Base-by-base conservation (phyloP, 1,139 yeast species). In the Candida dubliniensis region DNA sequence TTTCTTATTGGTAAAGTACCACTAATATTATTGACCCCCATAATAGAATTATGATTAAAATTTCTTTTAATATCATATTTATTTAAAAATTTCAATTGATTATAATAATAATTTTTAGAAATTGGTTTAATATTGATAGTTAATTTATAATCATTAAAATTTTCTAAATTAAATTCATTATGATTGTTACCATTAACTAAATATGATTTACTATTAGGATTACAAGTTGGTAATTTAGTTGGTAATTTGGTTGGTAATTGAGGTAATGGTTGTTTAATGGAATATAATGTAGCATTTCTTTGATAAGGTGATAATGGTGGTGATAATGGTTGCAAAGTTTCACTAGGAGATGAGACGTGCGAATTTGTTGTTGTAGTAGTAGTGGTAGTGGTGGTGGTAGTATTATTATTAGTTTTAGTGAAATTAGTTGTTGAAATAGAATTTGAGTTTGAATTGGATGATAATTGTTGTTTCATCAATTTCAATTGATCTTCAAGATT, bases 231-330 rank as follows among this genome's bases (percentile, higher is more conserved):
- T 37, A 24, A n/a, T 37, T 33, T 18, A 12, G 30, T 38, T 38
- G 35, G 31, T 32, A 36, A 24, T 27, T 24, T 26, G 11, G 25
- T 32, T 34, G 35, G 37, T 36, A 43, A 38, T 56, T 72, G 76
- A 39, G 85, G 86, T 2, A 84, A 80, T 49, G 79, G 64, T 27
- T 37, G 35, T 35, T 30, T 18, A 26, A 31, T 31, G 35, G 85
- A 86, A 18, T 41, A 33, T 27, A 51, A 47, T 10, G 40, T 37
- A 13, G 46, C 48, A 35, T 45, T 51, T 46, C 71, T 58, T 41
- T 74, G 81, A 56, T 75, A 78, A 40, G 88, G 88, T 2, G 87
- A 81, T 49, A 81, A 65, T 34, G 88, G 88, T 10, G 88, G 88
- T 2, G 87, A 82, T 44, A 84, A 79, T 38, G 43, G 47, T 44